Conservation (phyloP, 306 rosid species). For the Quercus rubra region DNA sequence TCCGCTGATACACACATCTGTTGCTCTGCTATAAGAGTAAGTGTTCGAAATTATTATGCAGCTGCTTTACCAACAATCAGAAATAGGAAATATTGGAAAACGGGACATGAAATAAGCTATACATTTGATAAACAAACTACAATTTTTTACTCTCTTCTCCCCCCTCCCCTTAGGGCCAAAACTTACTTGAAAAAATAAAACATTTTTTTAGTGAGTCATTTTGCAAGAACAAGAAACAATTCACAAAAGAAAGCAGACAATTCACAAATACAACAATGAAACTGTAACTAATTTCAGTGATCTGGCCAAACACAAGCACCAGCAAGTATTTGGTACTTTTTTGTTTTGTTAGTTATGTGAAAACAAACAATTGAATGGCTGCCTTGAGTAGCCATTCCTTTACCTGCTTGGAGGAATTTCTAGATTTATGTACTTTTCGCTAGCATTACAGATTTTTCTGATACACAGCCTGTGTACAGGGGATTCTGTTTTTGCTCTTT, state of each 20-base stretch:
- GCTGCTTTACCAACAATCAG: not conserved
- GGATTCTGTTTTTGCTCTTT: too few species aligned
- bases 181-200: too few species aligned
- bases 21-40: not conserved
- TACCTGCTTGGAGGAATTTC: too few species aligned
- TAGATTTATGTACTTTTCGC: too few species aligned
- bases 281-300: not conserved
- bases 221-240: not conserved
- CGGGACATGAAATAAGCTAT: not conserved
- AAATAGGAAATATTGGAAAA: not conserved
- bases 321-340: not conserved
- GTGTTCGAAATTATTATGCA: not conserved
- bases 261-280: not conserved
- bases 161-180: too few species aligned
- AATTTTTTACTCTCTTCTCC: too few species aligned
- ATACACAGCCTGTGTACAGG: too few species aligned
- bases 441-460: too few species aligned
- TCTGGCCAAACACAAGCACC: not conserved
- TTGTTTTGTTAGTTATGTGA: not conserved
- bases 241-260: not conserved
- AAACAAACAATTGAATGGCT: constrained; percentile 3
- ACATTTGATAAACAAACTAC: not conserved
- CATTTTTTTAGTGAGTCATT: not conserved
- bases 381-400: too few species aligned
- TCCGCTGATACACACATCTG: not conserved